phyloP scores from a whole-genome alignment of 2,329 filamentous ascomycete species.

The Phaeophleospora eucalypticola region DNA sequence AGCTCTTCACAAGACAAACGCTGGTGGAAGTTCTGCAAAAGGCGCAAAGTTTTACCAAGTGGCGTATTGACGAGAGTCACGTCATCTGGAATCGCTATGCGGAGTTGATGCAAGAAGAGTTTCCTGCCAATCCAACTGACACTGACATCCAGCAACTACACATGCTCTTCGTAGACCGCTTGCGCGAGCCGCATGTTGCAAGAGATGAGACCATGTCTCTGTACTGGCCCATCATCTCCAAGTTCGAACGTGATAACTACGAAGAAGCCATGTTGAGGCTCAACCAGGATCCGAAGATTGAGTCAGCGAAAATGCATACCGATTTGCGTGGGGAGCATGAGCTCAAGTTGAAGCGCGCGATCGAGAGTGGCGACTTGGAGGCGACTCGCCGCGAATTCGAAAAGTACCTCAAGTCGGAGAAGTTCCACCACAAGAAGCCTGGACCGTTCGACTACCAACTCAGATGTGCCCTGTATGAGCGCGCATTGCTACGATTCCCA shows the following conservation, averaged over 20 bases:
- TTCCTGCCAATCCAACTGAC: conserved; percentile 54
- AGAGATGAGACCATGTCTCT: conserved; percentile 72
- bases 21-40: conserved; percentile 67
- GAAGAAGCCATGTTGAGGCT: conserved; percentile 69
- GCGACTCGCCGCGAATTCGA: conserved; percentile 52
- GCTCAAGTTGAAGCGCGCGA: conserved; percentile 58
- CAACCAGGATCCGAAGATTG: conserved; percentile 53
- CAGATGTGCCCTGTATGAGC: conserved; percentile 65
- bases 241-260: conserved; percentile 61
- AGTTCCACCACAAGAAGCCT: conserved; percentile 56
- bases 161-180: conserved; percentile 64
- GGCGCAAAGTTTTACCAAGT: conserved; percentile 67
- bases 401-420: conserved; percentile 83
- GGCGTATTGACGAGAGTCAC: conserved; percentile 72
- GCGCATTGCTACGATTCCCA: conserved; percentile 70
- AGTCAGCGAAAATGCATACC: conserved; percentile 61
- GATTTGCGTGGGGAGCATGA: conserved; percentile 60
- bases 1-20: conserved; percentile 65
- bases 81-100: conserved; percentile 72
- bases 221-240: conserved; percentile 70
- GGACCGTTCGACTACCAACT: conserved; percentile 49
- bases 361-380: conserved; percentile 53
- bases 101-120: conserved; percentile 64
- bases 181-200: conserved; percentile 67
- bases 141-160: conserved; percentile 61